Conservation (phyloP, 805 yeast genomes). For the Nakazawaea ishiwadae region DNA sequence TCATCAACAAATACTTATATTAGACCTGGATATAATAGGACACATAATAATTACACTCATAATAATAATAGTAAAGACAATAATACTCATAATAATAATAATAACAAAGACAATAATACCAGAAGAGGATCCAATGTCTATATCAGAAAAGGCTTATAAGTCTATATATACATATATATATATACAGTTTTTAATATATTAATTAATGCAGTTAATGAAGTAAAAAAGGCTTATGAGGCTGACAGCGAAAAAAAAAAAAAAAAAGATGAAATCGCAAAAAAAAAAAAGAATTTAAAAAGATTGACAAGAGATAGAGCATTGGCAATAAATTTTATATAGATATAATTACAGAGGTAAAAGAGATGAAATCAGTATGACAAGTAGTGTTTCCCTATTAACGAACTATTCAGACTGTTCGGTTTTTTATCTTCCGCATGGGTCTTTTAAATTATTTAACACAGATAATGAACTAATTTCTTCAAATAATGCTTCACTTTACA, state of each 20-base stretch:
- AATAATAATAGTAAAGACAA: not conserved
- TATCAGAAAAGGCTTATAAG: not conserved
- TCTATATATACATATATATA: not conserved
- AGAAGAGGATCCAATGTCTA: not conserved
- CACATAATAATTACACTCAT: too few relatives aligned
- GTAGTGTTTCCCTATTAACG: not conserved
- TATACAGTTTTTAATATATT: too few relatives aligned
- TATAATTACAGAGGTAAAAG: too few relatives aligned
- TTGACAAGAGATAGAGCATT: too few relatives aligned
- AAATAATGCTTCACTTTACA: constrained; percentile 15
- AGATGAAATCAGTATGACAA: too few relatives aligned
- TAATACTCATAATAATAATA: not conserved
- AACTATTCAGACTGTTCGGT: constrained; percentile 30
- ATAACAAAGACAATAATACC: constrained; percentile 7
- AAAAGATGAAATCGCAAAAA: constrained; percentile 11
- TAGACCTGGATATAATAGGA: constrained; percentile 13
- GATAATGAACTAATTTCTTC: constrained; percentile 15
- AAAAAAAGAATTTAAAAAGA: too few relatives aligned
- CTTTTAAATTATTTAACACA: constrained; percentile 20
- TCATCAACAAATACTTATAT: constrained; percentile 6
- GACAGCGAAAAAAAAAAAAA: constrained; percentile 3
- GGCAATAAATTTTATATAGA: too few relatives aligned
- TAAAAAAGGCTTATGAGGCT: too few relatives aligned
- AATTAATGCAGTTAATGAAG: not conserved
- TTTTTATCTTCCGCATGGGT: constrained; percentile 32